These are phyloP conservation scores for Coniferiporia weirii DNA, from an alignment of 1,284 basidiomycete genomes.

Conservation along the genomic window DNA sequence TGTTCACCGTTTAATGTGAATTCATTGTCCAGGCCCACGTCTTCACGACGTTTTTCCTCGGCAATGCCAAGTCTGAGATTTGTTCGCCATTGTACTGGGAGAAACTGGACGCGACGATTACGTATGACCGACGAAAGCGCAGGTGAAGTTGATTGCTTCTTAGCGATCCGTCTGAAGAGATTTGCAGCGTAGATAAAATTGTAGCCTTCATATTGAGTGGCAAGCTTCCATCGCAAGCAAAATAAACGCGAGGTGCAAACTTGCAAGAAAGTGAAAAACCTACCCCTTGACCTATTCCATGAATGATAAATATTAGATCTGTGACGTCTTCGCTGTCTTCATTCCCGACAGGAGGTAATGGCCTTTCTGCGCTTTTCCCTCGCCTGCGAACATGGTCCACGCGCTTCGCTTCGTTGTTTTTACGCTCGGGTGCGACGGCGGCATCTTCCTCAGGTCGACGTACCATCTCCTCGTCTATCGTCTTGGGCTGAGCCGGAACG, in stretches of 20 bases:
- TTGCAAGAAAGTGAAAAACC: conserved; percentile 4
- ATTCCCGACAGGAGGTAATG: conserved; percentile 13
- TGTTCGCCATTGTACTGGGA: conserved; percentile 50
- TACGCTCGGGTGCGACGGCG: background rate
- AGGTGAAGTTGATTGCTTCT: conserved; percentile 36
- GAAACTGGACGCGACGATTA: conserved; percentile 39
- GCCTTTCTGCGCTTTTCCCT: background rate
- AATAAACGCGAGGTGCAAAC: background rate
- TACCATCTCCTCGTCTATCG: conserved; percentile 7
- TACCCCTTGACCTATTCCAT: conserved; percentile 38
- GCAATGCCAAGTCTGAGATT: conserved; percentile 37
- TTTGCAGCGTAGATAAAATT: conserved; percentile 45
- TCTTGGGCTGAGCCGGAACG: conserved; percentile 7
- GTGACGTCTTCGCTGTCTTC: conserved; percentile 33
- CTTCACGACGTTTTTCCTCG: conserved; percentile 34
- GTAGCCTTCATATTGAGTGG: conserved; percentile 39
- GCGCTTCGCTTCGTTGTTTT: conserved; percentile 7
- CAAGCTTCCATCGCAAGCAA: conserved; percentile 26
- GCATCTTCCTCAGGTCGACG: conserved; percentile 5
- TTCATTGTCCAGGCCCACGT: conserved; percentile 38
- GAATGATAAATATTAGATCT: conserved; percentile 40
- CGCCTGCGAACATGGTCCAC: background rate
- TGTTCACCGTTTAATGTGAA: conserved; percentile 35
- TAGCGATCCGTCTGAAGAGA: conserved; percentile 35
- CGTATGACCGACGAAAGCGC: conserved; percentile 38